phyloP scores from a whole-genome alignment of 2,329 filamentous ascomycete species.

The Sordariomycetes sp. region DNA sequence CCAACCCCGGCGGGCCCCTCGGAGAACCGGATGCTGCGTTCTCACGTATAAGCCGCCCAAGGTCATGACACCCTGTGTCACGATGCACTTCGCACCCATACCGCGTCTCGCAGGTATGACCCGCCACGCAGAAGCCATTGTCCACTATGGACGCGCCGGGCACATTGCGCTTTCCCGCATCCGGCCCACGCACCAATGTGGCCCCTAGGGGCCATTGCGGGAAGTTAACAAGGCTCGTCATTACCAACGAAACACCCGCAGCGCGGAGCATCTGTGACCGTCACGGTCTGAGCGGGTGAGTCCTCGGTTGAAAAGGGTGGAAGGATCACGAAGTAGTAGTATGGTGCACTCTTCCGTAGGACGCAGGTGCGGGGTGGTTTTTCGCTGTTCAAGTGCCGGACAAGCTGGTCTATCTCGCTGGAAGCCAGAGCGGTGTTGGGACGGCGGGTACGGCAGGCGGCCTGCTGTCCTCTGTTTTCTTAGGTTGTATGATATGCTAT shows the following conservation, averaged over 20 bases:
- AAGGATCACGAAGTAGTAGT: not conserved
- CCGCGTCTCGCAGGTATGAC: no score
- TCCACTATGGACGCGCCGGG: not conserved
- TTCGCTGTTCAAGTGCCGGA: no score
- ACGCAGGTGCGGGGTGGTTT: no score
- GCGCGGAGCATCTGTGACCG: not conserved
- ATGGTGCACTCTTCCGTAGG: not conserved
- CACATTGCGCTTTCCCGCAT: not conserved
- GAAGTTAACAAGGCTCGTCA: not conserved
- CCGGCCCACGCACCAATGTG: not conserved
- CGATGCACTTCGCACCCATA: not conserved
- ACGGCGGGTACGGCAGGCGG: not conserved
- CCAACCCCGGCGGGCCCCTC: no score
- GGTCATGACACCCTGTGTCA: not conserved
- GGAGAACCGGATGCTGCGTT: not conserved
- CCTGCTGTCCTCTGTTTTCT: no score
- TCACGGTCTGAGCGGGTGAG: not conserved
- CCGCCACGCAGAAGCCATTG: not conserved
- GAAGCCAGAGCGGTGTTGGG: not conserved
- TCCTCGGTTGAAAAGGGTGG: conserved; percentile 2
- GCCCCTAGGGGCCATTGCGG: not conserved
- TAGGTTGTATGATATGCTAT: no score
- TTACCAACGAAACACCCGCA: not conserved
- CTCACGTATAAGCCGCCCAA: not conserved
- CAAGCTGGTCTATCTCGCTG: no score